A percentile compares a stretch with the other conserved stretches of the same genome.
Conservation (phyloP, 495 filamentous ascomycete genomes). For the Pseudevernia furfuracea region DNA sequence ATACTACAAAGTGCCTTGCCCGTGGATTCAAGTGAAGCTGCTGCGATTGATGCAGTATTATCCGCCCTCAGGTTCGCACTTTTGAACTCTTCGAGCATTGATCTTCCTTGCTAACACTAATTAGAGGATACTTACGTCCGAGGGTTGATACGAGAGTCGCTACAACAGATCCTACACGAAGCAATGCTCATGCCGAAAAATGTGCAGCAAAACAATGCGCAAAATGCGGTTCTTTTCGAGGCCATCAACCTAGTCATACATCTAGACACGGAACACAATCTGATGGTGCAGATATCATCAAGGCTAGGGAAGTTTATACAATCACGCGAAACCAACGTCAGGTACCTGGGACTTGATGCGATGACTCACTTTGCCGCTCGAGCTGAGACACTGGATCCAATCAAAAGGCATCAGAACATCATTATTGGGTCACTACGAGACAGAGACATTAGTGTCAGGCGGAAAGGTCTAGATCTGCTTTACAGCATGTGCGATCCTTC, state of each 20-base stretch:
- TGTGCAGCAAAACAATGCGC: conserved; percentile 98
- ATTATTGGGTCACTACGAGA: conserved; percentile 92
- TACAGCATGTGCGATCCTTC: conserved; percentile 99
- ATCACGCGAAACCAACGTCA: conserved; percentile 94
- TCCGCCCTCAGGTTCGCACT: conserved; percentile 72
- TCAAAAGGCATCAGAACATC: conserved; percentile 95
- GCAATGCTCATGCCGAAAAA: conserved; percentile 95
- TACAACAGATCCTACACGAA: conserved; percentile 80
- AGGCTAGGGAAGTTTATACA: conserved; percentile 93
- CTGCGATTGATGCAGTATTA: conserved; percentile 90
- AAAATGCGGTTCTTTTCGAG: conserved; percentile 97
- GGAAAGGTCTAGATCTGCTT: conserved; percentile 89
- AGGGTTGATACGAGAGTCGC: conserved; percentile 82
- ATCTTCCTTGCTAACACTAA: conserved; percentile 18
- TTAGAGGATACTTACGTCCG: conserved; percentile 87
- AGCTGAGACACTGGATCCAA: conserved; percentile 90
- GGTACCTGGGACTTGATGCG: conserved; percentile 92
- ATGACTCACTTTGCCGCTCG: conserved; percentile 97
- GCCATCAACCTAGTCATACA: conserved; percentile 98
- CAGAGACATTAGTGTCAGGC: conserved; percentile 91
- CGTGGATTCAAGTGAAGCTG: conserved; percentile 97
- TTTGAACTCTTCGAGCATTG: conserved; percentile 1
- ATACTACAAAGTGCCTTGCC: conserved; percentile 98
- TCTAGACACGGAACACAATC: conserved; percentile 87
- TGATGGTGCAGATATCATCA: conserved; percentile 97